Evolutionary conservation across 495 filamentous ascomycete species (phyloP), one percentile per base, ranked within the genome.

Genomic region (Monascus purpureus): DNA sequence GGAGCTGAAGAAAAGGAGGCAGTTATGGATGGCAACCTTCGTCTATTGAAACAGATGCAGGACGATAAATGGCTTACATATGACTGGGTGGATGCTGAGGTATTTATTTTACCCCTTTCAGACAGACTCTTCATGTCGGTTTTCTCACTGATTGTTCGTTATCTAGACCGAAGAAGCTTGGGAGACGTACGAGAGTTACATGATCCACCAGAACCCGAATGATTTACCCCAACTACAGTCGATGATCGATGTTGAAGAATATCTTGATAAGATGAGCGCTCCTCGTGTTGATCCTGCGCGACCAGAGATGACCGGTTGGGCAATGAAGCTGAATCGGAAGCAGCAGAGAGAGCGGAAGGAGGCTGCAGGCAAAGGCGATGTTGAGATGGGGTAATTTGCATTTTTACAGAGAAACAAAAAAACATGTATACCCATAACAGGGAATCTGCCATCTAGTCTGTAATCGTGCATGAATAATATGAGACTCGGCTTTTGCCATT

Each of bases 41-140:
- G 72, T 28, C 53, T 74, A 1, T 48, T 79, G 33, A 63, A 68
- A 36, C 56, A 59, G 18, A 73, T 74, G 41, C 72, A 80, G 41
- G 72, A 77, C 32, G 80, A 86, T 39, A 57, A 62, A 36, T 86
- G 80, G 80, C 66, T 59, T 32, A 52, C 52, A 17, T 56, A 78
- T 40, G 57, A 66, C 19, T 85, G 77, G 63, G 44, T 75, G 28
- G 80, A 85, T 47, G 75, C 80, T 30, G 74, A 82, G 47, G 72
- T 75, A 49, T 39, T 6, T 14, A n/a, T 14, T 58, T 38, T 17
- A 17, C 16, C 7, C 13, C 13, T 28, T 11, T 35, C n/a, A n/a
- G n/a, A n/a, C n/a, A n/a, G n/a, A n/a, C n/a, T n/a, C n/a, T n/a
- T n/a, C n/a, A n/a, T n/a, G n/a, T n/a, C n/a, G n/a, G n/a, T n/a